Evolutionary conservation across 202 grass and related monocot genomes (phyloP).

Genomic region (Setaria viridis): DNA sequence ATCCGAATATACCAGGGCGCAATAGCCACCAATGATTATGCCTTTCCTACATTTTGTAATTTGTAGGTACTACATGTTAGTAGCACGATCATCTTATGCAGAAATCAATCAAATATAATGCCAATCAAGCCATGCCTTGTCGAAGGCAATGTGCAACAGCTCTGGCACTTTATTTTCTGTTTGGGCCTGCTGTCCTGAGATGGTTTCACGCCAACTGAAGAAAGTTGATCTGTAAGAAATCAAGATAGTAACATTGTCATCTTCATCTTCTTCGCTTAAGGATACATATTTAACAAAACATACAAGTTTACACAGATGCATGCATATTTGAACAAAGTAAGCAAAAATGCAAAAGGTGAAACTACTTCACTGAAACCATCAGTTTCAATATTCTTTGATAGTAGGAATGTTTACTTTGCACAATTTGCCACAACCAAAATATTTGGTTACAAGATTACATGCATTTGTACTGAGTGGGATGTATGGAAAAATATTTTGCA

Average conservation of each 20-base stretch:
- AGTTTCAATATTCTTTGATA: not conserved
- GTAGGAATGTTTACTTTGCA: not conserved
- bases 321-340: not conserved
- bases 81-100: conserved; percentile 1
- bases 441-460: not conserved
- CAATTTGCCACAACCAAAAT: not conserved
- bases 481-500: not conserved
- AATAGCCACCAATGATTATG: conserved; percentile 9
- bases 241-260: conserved; percentile 30
- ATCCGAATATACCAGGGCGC: conserved; percentile 11
- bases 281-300: conserved; percentile 36
- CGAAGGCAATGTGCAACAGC: conserved; percentile 21
- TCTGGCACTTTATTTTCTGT: conserved; percentile 40
- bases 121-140: conserved; percentile 17
- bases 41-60: conserved; percentile 6
- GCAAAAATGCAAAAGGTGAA: not conserved
- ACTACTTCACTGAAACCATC: not conserved
- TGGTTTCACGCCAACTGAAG: conserved; percentile 20
- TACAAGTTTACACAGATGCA: conserved; percentile 11
- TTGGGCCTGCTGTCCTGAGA: conserved; percentile 16
- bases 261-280: conserved; percentile 28
- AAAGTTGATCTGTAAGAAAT: conserved; percentile 45
- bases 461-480: conserved; percentile 7
- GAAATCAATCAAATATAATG: conserved; percentile 44
- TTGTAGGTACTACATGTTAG: not conserved